These are phyloP conservation scores for Gracilaria domingensis DNA, from an alignment of 23 red algal genomes.

Conservation along the genomic window DNA sequence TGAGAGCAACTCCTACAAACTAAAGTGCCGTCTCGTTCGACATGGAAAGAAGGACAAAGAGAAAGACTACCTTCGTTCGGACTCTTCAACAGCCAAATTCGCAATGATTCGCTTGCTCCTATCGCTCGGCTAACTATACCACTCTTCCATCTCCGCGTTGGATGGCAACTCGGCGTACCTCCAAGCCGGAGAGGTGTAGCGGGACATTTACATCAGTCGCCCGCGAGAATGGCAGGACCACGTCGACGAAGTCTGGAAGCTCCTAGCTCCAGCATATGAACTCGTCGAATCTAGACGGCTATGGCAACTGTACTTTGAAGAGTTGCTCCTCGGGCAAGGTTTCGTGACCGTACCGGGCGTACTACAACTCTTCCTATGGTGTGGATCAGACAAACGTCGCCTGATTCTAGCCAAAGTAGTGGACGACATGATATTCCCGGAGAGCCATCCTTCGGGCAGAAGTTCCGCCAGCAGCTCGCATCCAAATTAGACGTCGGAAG, in stretches of 20 bases:
- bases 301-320: constrained; percentile 6
- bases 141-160: neutral
- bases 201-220: constrained; percentile 3
- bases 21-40: no score
- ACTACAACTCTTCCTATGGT: no score
- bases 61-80: neutral
- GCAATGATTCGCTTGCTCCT: neutral
- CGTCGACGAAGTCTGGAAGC: constrained; percentile 4
- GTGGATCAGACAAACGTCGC: no score
- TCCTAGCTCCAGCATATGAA: neutral
- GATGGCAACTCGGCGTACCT: neutral
- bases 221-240: neutral
- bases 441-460: no score
- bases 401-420: no score
- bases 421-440: no score
- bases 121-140: neutral
- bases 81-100: neutral
- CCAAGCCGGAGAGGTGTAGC: neutral
- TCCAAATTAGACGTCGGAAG: no score
- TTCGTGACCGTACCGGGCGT: no score
- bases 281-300: constrained; percentile 31
- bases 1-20: neutral
- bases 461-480: no score
- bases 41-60: constrained; percentile 1
- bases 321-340: no score